A percentile compares a stretch with the other conserved stretches of the same genome.
Evolutionary conservation across 2,329 filamentous ascomycete species (phyloP).

Genomic region (Cladorrhinum sp.): DNA sequence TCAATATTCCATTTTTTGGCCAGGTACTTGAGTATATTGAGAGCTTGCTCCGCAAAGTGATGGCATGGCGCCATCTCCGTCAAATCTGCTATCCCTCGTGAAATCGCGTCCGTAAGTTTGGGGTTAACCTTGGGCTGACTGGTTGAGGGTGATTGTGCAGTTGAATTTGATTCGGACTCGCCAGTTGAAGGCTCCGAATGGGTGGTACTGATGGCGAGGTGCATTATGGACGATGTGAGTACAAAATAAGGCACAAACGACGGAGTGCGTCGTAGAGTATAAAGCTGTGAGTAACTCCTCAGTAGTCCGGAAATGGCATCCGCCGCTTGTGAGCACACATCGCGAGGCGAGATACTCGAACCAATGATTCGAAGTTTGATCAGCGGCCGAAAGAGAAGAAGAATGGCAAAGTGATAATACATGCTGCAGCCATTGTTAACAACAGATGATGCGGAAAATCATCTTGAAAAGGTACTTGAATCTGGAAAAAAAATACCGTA

Average conservation of each 20-base stretch:
- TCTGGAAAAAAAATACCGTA: not conserved
- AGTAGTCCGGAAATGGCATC: conserved; percentile 57
- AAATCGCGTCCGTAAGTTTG: conserved; percentile 44
- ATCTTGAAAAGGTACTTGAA: not conserved
- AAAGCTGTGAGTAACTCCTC: conserved; percentile 56
- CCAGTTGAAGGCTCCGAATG: conserved; percentile 15
- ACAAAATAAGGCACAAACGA: conserved; percentile 62
- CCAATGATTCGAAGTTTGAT: conserved; percentile 63
- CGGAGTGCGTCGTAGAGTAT: conserved; percentile 56
- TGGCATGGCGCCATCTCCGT: conserved; percentile 61
- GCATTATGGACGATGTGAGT: conserved; percentile 60
- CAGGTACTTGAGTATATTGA: conserved; percentile 58
- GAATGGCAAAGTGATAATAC: conserved; percentile 68
- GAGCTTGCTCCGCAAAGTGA: conserved; percentile 58
- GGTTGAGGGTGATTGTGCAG: conserved; percentile 18
- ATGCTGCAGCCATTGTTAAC: conserved; percentile 45
- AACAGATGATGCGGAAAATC: not conserved
- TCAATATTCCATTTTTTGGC: conserved; percentile 59
- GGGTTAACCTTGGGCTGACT: conserved; percentile 36
- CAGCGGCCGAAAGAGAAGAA: conserved; percentile 71
- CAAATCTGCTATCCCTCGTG: conserved; percentile 55
- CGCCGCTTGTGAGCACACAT: conserved; percentile 62
- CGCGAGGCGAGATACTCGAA: conserved; percentile 60
- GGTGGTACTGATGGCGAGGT: conserved; percentile 51
- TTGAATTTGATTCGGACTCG: not conserved